Evolutionary conservation across 169 alveolate species (phyloP).

Genomic region (Haemoproteus tartakovskyi): DNA sequence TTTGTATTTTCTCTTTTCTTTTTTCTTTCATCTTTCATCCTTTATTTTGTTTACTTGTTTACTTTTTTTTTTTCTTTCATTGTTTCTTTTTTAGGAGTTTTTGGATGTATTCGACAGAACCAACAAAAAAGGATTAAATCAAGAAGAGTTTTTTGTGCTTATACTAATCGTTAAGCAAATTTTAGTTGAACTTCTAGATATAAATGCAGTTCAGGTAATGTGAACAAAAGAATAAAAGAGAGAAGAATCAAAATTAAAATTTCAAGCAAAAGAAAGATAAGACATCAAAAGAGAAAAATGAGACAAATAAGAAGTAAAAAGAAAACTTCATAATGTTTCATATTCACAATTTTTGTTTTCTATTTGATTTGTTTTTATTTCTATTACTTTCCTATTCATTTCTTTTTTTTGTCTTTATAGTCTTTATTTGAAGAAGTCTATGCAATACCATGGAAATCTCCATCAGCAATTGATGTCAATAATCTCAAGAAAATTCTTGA

Average conservation of each 20-base stretch:
- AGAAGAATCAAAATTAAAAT: neutral
- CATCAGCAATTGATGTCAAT: constrained; percentile 56
- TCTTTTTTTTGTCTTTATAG: constrained; percentile 1
- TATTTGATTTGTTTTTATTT: neutral
- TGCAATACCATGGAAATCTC: constrained; percentile 62
- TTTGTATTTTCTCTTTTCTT: too few relatives aligned
- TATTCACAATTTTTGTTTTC: too few relatives aligned
- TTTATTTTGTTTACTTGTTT: neutral
- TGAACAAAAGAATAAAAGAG: constrained; percentile 1
- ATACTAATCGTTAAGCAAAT: constrained; percentile 69
- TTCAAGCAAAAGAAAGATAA: constrained; percentile 9
- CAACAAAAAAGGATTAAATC: constrained; percentile 69
- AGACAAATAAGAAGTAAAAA: too few relatives aligned
- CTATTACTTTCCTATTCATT: neutral
- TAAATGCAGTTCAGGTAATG: constrained; percentile 70
- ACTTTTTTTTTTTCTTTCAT: constrained; percentile 1
- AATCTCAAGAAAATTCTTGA: constrained; percentile 52
- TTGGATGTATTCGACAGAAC: constrained; percentile 67
- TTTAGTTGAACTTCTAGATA: constrained; percentile 70
- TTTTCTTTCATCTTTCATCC: too few relatives aligned
- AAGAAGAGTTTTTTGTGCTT: constrained; percentile 72
- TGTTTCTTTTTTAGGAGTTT: constrained; percentile 31
- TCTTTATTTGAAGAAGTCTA: constrained; percentile 61
- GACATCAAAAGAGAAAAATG: neutral
- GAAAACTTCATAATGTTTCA: too few relatives aligned